Evolutionary conservation across 2,329 filamentous ascomycete genomes (phyloP).

Genomic region (Achaetomium macrosporum): DNA sequence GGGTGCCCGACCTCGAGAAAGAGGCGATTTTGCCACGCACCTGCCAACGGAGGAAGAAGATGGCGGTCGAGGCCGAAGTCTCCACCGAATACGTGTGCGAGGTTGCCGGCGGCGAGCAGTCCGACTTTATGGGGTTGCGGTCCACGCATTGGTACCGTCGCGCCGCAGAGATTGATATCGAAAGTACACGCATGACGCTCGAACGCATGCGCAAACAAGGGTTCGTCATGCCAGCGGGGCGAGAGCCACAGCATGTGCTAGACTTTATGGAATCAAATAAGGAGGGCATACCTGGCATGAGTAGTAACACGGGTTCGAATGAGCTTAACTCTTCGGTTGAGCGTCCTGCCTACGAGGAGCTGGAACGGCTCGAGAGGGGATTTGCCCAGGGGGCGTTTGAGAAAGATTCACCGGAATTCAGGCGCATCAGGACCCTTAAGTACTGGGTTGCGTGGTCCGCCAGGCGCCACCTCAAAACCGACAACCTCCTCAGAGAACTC

Average conservation of each 20-base stretch:
- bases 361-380: conserved; percentile 35
- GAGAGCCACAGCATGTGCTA: conserved; percentile 35
- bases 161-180: conserved; percentile 38
- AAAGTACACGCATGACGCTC: conserved; percentile 37
- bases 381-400: conserved; percentile 18
- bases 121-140: background rate
- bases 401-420: background rate
- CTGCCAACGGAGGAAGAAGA: conserved; percentile 49
- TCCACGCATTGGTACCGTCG: background rate
- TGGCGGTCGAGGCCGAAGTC: conserved; percentile 55
- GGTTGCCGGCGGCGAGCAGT: conserved; percentile 34
- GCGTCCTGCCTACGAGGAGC: conserved; percentile 33
- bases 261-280: conserved; percentile 18
- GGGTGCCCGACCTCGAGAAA: conserved; percentile 59
- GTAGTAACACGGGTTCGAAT: conserved; percentile 26
- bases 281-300: conserved; percentile 13
- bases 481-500: conserved; percentile 31
- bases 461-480: conserved; percentile 15
- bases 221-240: conserved; percentile 39
- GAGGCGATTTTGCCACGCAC: conserved; percentile 53
- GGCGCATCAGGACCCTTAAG: conserved; percentile 13
- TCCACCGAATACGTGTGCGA: conserved; percentile 54
- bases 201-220: conserved; percentile 42
- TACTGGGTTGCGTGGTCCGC: conserved; percentile 14
- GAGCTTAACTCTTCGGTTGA: conserved; percentile 24